Conservation (phyloP, 139 green algal species). For the Limnomonas spitsbergensis region DNA sequence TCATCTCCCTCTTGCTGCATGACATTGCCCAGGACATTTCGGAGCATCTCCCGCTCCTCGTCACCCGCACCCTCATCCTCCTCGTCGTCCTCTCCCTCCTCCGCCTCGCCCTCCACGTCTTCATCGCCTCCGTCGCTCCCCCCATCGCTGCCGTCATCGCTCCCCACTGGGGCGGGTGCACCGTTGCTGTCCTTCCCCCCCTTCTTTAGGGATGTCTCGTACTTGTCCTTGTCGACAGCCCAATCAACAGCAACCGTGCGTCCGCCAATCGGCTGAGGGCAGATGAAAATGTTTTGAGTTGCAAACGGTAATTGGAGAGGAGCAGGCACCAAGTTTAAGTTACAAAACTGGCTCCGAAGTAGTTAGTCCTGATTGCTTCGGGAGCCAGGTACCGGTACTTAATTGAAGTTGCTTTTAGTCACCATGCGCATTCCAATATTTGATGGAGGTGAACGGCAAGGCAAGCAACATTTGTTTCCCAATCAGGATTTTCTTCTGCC, state of each 20-base stretch:
- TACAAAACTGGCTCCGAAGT: too few species aligned
- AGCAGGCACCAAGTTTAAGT: too few species aligned
- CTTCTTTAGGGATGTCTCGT: constrained; percentile 19
- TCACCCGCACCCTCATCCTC: constrained; percentile 14
- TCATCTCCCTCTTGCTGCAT: background rate
- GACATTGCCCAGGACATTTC: constrained; percentile 11
- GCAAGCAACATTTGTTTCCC: too few species aligned
- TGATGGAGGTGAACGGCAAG: too few species aligned
- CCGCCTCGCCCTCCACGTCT: background rate
- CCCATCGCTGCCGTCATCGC: background rate
- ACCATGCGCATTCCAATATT: too few species aligned
- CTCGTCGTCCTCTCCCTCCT: constrained; percentile 11
- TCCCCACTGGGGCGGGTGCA: background rate
- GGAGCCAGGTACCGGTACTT: too few species aligned
- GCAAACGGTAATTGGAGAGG: too few species aligned
- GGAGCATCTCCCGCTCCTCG: constrained; percentile 13
- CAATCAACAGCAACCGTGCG: constrained; percentile 86
- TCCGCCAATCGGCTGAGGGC: constrained; percentile 37
- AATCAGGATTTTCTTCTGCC: too few species aligned
- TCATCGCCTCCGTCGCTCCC: constrained; percentile 3
- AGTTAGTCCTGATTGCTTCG: too few species aligned
- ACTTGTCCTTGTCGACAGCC: constrained; percentile 80
- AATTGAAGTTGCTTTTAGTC: too few species aligned
- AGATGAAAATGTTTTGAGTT: background rate
- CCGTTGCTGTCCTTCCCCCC: background rate